Conservation (phyloP, 441 rosid genomes). For the Croton laevigatus region DNA sequence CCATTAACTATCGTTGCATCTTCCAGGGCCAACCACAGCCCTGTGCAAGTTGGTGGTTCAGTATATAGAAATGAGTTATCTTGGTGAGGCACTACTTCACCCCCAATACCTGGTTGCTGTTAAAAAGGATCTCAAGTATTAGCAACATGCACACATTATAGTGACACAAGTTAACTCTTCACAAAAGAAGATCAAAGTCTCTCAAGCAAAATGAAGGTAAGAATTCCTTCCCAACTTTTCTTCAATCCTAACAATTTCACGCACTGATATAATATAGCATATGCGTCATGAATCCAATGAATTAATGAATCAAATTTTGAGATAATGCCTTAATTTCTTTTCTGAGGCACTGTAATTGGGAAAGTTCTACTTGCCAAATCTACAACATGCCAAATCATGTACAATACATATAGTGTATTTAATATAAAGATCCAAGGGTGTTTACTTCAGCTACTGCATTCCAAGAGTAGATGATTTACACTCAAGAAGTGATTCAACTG, state of each 20-base stretch:
- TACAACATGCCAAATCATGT: background rate
- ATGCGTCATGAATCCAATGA: background rate
- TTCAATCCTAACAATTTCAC: background rate
- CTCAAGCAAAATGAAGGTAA: background rate
- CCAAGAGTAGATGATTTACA: too few species aligned
- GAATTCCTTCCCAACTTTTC: background rate
- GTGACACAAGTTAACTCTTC: background rate
- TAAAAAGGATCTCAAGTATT: slow-evolving; percentile 10
- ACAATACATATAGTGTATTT: background rate
- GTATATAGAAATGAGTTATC: slow-evolving; percentile 88
- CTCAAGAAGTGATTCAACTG: too few species aligned
- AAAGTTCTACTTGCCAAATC: background rate
- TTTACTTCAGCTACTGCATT: too few species aligned
- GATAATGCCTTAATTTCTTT: background rate
- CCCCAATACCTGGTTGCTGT: slow-evolving; percentile 99
- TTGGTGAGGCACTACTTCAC: slow-evolving; percentile 95
- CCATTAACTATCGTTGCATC: slow-evolving; percentile 78
- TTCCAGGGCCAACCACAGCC: slow-evolving; percentile 95
- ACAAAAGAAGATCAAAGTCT: background rate
- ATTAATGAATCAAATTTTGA: background rate
- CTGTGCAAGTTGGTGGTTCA: slow-evolving; percentile 84
- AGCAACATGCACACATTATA: slow-evolving; percentile 5
- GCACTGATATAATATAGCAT: background rate
- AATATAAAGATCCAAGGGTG: background rate
- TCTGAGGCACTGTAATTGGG: background rate